A percentile compares a stretch with the other conserved stretches of the same genome.
These are phyloP conservation scores for Eragrostis nindensis DNA, from an alignment of 176 grass and related monocot species.

Conservation along the genomic window DNA sequence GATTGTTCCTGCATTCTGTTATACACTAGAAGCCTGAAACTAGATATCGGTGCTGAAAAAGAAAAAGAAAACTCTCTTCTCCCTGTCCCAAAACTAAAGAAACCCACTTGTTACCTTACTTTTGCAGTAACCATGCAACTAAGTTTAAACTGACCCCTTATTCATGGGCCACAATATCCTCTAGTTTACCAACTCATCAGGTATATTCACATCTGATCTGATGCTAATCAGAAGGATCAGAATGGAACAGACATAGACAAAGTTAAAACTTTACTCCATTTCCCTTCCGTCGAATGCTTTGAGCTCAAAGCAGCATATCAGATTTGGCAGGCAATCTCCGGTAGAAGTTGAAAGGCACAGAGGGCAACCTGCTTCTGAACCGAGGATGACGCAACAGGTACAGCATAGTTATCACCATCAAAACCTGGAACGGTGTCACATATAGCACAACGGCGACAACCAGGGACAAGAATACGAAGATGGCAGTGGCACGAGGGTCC, in stretches of 20 bases:
- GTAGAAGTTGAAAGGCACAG: constrained; percentile 94
- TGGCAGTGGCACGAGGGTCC: constrained; percentile 81
- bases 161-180: constrained; percentile 35
- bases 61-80: constrained; percentile 3
- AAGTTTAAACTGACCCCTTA: constrained; percentile 41
- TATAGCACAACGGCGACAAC: constrained; percentile 79
- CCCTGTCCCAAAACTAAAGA: constrained; percentile 40
- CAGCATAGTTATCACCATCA: constrained; percentile 66
- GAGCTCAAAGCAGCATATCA: constrained; percentile 77
- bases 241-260: constrained; percentile 42
- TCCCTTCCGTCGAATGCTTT: constrained; percentile 14
- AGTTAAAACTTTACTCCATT: constrained; percentile 36
- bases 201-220: constrained; percentile 60
- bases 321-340: constrained; percentile 91
- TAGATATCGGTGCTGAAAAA: constrained; percentile 26
- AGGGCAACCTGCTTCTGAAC: constrained; percentile 87
- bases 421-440: constrained; percentile 89
- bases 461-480: constrained; percentile 86
- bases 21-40: constrained; percentile 33
- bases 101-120: constrained; percentile 34
- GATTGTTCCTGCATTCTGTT: constrained; percentile 27
- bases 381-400: constrained; percentile 85
- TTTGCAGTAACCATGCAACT: constrained; percentile 44
- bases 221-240: constrained; percentile 48
- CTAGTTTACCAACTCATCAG: constrained; percentile 46